Conservation (phyloP, 2,329 filamentous ascomycete species). For the Aciculosporium take region DNA sequence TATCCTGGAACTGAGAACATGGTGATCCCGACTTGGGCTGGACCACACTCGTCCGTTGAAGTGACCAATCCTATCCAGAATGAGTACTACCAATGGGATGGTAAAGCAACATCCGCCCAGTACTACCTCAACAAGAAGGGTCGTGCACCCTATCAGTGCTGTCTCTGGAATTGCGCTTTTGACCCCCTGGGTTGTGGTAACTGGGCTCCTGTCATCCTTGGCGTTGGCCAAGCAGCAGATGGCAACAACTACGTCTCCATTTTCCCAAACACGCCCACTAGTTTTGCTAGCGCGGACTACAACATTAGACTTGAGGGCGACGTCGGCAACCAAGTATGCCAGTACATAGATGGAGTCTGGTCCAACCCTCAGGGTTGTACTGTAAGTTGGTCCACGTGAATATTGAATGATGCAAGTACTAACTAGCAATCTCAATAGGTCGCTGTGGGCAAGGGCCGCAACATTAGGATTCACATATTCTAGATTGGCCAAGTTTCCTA, state of each 20-base stretch:
- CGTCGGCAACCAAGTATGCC: conserved; percentile 42
- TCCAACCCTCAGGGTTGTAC: too few species aligned
- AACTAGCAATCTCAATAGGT: too few species aligned
- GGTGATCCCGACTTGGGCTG: conserved; percentile 59
- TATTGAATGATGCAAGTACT: not conserved
- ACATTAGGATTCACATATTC: too few species aligned
- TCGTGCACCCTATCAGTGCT: conserved; percentile 50
- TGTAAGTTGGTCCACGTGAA: conserved; percentile 40
- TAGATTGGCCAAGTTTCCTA: too few species aligned
- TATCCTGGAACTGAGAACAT: conserved; percentile 88
- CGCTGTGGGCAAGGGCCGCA: too few species aligned
- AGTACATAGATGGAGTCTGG: too few species aligned
- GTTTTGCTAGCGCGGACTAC: conserved; percentile 55
- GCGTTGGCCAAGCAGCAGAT: conserved; percentile 53
- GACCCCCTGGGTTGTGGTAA: conserved; percentile 53
- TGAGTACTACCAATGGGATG: conserved; percentile 67
- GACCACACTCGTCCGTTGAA: conserved; percentile 41
- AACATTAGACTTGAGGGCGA: conserved; percentile 65
- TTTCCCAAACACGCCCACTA: conserved; percentile 72
- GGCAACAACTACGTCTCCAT: conserved; percentile 68
- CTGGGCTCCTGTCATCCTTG: conserved; percentile 76
- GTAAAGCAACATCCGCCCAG: conserved; percentile 68
- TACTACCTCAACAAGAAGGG: conserved; percentile 92
- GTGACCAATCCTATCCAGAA: conserved; percentile 63
- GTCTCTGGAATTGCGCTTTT: conserved; percentile 51